Evolutionary conservation across 1,284 basidiomycete species (phyloP).

Genomic region (Stygiomarasmius scandens): DNA sequence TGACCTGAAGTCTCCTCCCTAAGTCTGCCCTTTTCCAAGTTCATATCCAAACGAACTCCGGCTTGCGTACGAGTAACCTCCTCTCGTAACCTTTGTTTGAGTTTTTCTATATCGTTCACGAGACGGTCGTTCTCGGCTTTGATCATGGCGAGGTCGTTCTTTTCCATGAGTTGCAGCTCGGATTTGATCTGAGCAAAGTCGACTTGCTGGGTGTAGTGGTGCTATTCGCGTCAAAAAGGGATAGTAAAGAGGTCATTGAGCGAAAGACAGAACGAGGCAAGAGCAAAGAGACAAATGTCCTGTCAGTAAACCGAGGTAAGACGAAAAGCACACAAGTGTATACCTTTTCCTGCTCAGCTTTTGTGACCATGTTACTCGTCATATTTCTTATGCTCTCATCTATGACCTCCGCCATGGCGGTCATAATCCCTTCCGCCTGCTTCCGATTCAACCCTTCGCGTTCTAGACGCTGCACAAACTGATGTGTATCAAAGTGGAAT

Average conservation of each 20-base stretch:
- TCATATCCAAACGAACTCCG: slow-evolving; percentile 93
- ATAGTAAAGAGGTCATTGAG: background rate
- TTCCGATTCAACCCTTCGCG: slow-evolving; percentile 83
- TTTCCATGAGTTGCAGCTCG: slow-evolving; percentile 94
- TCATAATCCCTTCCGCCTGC: slow-evolving; percentile 95
- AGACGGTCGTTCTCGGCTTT: slow-evolving; percentile 95
- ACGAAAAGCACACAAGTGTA: slow-evolving; percentile 19
- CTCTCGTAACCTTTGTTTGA: slow-evolving; percentile 93
- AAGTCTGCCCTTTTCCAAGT: slow-evolving; percentile 96
- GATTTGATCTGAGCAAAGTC: slow-evolving; percentile 98
- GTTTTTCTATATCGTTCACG: slow-evolving; percentile 89
- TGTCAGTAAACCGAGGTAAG: background rate
- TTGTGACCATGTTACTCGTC: slow-evolving; percentile 92
- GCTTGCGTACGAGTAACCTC: slow-evolving; percentile 92
- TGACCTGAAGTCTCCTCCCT: slow-evolving; percentile 92
- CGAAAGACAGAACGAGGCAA: background rate
- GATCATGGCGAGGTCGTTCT: slow-evolving; percentile 95
- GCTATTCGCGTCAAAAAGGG: slow-evolving; percentile 43
- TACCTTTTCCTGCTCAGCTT: slow-evolving; percentile 94
- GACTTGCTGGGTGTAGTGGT: slow-evolving; percentile 94
- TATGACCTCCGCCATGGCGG: slow-evolving; percentile 91
- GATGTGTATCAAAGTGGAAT: slow-evolving; percentile 94
- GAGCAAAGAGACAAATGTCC: background rate
- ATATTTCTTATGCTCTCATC: slow-evolving; percentile 94
- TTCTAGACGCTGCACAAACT: slow-evolving; percentile 89